phyloP scores from a whole-genome alignment of 1,284 basidiomycete species.

The Microbotryum lychnidis-dioicae region DNA sequence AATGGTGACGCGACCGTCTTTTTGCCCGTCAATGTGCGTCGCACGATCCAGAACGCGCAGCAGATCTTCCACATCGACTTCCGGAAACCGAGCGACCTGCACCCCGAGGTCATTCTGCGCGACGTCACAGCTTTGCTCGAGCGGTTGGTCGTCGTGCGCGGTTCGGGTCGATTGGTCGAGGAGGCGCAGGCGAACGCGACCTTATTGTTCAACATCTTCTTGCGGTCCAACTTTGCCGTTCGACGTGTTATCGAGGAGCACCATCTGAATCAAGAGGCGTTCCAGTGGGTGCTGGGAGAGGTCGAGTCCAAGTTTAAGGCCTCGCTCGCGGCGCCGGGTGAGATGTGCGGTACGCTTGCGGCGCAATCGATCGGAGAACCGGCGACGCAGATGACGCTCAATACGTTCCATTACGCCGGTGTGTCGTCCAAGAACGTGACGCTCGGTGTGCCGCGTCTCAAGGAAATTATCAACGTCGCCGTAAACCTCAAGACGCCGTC shows the following conservation, averaged over 20 bases:
- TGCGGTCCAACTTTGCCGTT: conserved; percentile 76
- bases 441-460: conserved; percentile 91
- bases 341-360: conserved; percentile 97
- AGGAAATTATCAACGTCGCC: conserved; percentile 99
- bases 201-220: conserved; percentile 82
- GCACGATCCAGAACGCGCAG: conserved; percentile 88
- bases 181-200: conserved; percentile 86
- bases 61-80: conserved; percentile 97
- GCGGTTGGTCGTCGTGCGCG: conserved; percentile 75
- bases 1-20: conserved; percentile 63
- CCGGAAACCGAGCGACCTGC: conserved; percentile 84
- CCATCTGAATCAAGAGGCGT: conserved; percentile 81
- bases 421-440: conserved; percentile 97
- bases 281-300: conserved; percentile 96
- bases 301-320: conserved; percentile 91
- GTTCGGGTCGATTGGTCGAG: conserved; percentile 62
- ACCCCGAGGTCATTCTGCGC: conserved; percentile 78
- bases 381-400: conserved; percentile 94
- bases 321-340: conserved; percentile 83
- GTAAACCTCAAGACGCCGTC: conserved; percentile 98
- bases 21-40: conserved; percentile 86
- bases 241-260: conserved; percentile 76
- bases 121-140: conserved; percentile 61
- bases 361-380: conserved; percentile 99
- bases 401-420: conserved; percentile 98